Evolutionary conservation across 2,329 filamentous ascomycete species (phyloP), one percentile per base, ranked within the genome.

Genomic region (Xylaria sp.): DNA sequence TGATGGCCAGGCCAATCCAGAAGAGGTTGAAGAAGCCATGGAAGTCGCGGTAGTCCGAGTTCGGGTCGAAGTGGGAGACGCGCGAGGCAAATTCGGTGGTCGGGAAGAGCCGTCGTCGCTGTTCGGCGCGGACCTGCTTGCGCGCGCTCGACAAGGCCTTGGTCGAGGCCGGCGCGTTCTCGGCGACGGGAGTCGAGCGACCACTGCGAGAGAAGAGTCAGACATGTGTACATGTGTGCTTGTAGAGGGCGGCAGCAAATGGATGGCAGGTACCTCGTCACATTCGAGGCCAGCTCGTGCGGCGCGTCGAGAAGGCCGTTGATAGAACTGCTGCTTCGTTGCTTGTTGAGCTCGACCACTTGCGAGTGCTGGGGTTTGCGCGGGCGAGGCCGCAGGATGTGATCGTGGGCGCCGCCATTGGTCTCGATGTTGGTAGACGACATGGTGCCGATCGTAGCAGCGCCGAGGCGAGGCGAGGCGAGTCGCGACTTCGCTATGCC

Each of bases 1-100:
- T 97, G 80, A 99, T 97, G 74, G 93, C 93, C 69, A 99, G 86
- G 10, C 94, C 94, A 73, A 99, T 95, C 96, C 96, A 99, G 83
- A 99, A 99, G 46, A 99, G 88, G 63, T 96, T 93, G 83, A 98
- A 99, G 87, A 99, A 99, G 78, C 96, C 96, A 76, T 94, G 90
- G 80, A 99, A 99, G 81, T 99, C 94, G 77, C 90, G 90, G 80
- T 98, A 94, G 77, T 97, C 94, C 81, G 93, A 97, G 59, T 89
- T 87, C 0, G 94, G 94, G 78, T 99, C 96, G 79, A 99, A 97
- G 82, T 99, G 95, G 20, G 95, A 98, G 25, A 98, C 91, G 66
- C 96, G 92, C 69, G 92, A 91, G 50, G 93, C 89, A 82, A 95
- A 99, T 77, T 97, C 93, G 78, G 97, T 94, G 25, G 93, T 96